Evolutionary conservation across 305 asterid species (phyloP), one percentile per base, ranked within the genome.

Genomic region (Solanum aculeatissimum): DNA sequence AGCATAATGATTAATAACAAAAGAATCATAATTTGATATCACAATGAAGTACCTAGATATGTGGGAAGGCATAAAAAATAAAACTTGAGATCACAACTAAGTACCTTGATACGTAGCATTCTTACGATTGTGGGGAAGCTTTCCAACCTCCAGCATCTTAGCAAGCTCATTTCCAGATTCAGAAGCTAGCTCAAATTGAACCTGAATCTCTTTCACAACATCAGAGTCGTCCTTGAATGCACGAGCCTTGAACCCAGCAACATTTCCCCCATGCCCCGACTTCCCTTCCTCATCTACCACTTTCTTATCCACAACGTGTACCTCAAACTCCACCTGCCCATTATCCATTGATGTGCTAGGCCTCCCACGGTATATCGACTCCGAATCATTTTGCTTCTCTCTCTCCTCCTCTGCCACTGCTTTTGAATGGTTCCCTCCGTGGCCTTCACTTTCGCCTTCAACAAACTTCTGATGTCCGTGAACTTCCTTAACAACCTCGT

Each of bases 291-390:
- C 87, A 83, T 88, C 65, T 75, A 93, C 95, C 63, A 95, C 96
- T 87, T 95, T 95, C 86, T 97, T 94, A 78, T 95, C 99, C 91
- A 94, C 97, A 93, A 97, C 79, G 85, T 86, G 98, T 84, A 97
- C 97, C 87, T 93, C 96, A 88, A 91, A 93, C 91, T 97, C 98
- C 68, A 91, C 94, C 2, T 94, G 92, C 85, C 90, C 98, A 85
- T 86, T 86, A 88, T 95, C 97, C 86, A 51, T 85, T 32, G 91
- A 93, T 0, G 74, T 91, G 57, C 90, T 94, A 21, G 92, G 94
- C 89, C 94, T 86, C 8, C 89, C 88, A 74, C 89, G 88, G 81
- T 92, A 88, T 87, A 89, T 80, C 43, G 89, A 87, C 85, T 93
- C 96, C 4, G 89, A 84, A 43, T 92, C 90, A 32, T 83, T 89